Percentiles rank a stretch among this genome's conserved stretches.
These are phyloP conservation scores for Ophiostoma sp. DNA, from an alignment of 2,329 filamentous ascomycete species.

Conservation along the genomic window DNA sequence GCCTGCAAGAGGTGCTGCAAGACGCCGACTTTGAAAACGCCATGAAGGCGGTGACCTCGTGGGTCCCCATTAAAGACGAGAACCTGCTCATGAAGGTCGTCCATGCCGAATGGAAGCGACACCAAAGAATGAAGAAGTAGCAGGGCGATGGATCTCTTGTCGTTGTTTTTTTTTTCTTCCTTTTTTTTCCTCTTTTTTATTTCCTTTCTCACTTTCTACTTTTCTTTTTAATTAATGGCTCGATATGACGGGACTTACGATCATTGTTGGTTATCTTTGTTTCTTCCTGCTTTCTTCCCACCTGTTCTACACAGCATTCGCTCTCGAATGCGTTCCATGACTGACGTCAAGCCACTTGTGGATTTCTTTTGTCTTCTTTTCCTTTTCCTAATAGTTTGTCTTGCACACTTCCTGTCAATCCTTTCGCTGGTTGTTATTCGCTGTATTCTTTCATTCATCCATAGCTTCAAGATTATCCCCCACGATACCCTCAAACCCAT, in stretches of 20 bases:
- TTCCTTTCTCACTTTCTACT: not conserved
- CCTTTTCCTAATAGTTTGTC: not conserved
- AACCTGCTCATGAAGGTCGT: conserved; percentile 88
- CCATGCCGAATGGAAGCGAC: conserved; percentile 75
- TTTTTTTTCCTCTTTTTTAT: not conserved
- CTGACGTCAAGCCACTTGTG: not conserved
- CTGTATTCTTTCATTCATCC: not conserved
- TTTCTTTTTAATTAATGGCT: not conserved
- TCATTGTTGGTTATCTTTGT: conserved; percentile 1
- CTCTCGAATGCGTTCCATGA: not conserved
- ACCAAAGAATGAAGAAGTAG: conserved; percentile 33
- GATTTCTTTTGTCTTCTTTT: not conserved
- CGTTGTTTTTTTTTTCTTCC: not conserved
- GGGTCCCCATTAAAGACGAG: conserved; percentile 90
- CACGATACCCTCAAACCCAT: conserved; percentile 7
- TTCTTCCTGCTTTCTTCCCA: not conserved
- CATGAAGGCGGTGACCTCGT: conserved; percentile 94
- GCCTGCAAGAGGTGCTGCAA: conserved; percentile 78
- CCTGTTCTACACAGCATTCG: not conserved
- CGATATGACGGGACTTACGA: not conserved
- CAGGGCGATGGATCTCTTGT: no score
- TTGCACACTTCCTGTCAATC: not conserved
- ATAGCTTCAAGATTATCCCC: not conserved
- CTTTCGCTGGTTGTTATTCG: not conserved
- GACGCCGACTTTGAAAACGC: conserved; percentile 95